phyloP scores from a whole-genome alignment of 257 asterid genomes.

The Lycium barbarum region DNA sequence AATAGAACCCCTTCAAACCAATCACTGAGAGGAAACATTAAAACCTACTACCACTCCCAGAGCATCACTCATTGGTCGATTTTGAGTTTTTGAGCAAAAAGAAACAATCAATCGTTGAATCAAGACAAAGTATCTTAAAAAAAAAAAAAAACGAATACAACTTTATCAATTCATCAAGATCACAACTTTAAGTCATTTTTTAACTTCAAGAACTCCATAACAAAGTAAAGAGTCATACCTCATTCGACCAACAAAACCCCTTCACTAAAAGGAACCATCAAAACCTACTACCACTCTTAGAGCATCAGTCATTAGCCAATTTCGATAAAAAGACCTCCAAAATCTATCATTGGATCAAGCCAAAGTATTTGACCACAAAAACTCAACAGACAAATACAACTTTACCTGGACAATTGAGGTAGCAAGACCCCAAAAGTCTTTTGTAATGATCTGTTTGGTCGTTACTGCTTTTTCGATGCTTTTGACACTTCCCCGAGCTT shows the following conservation, averaged over 20 bases:
- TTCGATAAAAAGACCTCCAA: background rate
- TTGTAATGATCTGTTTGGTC: too few relatives aligned
- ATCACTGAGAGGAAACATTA: too few relatives aligned
- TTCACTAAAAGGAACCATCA: background rate
- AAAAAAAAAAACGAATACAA: background rate
- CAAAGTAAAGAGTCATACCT: too few relatives aligned
- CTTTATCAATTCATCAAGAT: background rate
- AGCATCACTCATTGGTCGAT: too few relatives aligned
- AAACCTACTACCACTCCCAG: too few relatives aligned
- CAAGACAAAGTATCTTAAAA: background rate
- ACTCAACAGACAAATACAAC: too few relatives aligned
- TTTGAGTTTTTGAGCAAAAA: background rate
- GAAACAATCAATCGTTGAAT: background rate
- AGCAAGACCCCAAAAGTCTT: too few relatives aligned
- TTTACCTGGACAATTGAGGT: too few relatives aligned
- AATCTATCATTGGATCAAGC: background rate
- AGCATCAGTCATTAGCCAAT: background rate
- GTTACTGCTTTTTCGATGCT: too few relatives aligned
- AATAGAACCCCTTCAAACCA: too few relatives aligned
- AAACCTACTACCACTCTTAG: background rate
- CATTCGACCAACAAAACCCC: background rate
- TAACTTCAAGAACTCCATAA: background rate
- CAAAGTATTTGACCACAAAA: background rate
- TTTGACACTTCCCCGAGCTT: too few relatives aligned
- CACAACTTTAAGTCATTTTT: background rate